phyloP scores from a whole-genome alignment of 2,329 filamentous ascomycete genomes.

The Pseudopithomyces chartarum region DNA sequence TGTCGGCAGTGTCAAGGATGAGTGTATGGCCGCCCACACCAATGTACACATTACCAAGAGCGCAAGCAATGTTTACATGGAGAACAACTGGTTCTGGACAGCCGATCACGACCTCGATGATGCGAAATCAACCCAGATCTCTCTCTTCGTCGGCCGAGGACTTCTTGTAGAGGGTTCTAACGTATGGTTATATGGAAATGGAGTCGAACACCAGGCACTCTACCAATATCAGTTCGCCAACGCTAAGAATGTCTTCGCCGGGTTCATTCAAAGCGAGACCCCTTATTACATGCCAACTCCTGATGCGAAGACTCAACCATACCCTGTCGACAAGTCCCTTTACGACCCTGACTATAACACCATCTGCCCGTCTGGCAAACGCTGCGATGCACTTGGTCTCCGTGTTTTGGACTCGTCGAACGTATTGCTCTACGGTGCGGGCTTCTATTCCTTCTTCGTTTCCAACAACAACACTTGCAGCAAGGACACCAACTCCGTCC shows the following conservation, averaged over 20 bases:
- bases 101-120: conserved; percentile 90
- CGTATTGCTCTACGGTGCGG: conserved; percentile 67
- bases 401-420: conserved; percentile 63
- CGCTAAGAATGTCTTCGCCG: conserved; percentile 80
- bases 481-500: conserved; percentile 32
- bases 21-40: conserved; percentile 74
- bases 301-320: conserved; percentile 67
- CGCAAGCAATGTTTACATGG: conserved; percentile 71
- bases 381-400: conserved; percentile 63
- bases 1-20: conserved; percentile 65
- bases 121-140: conserved; percentile 72
- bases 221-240: conserved; percentile 86
- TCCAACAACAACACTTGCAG: conserved; percentile 59
- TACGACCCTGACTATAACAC: conserved; percentile 72
- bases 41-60: conserved; percentile 56
- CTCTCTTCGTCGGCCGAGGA: conserved; percentile 86
- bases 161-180: conserved; percentile 68
- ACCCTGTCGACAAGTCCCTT: conserved; percentile 58
- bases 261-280: conserved; percentile 87
- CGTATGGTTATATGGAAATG: conserved; percentile 67
- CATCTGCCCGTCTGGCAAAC: conserved; percentile 23
- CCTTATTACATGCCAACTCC: conserved; percentile 85
- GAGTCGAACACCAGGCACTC: conserved; percentile 63
- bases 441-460: conserved; percentile 72
- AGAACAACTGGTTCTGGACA: conserved; percentile 91